Base-by-base conservation (phyloP, 306 rosid species). In the Gynostemma pentaphyllum region DNA sequence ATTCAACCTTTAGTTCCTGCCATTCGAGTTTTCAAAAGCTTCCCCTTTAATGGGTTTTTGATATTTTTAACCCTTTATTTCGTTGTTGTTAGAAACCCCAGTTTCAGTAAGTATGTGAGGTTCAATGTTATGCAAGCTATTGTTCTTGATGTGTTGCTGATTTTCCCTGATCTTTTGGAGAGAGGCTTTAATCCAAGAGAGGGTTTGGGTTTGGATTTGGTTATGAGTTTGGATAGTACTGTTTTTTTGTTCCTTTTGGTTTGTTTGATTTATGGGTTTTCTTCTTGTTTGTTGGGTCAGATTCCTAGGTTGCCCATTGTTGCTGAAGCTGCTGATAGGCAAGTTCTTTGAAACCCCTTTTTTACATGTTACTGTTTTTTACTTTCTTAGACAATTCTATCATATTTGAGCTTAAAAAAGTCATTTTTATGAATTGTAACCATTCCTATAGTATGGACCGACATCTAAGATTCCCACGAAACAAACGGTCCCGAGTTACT, bases 121-220 rank as follows among this genome's bases (percentile, higher is more conserved):
- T 92, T 92, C 87, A 92, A 92, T 59, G 88, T 95, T 1, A 88
- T 92, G 99, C 96, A 92, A 68, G 99, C 96, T 1, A 82, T 92
- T 47, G 99, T 88, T 22, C 95, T 92, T 64, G 95, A 92, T 72
- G 94, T 92, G 72, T 88, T 92, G 23, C 41, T 92, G 75, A 92
- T 92, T 45, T 86, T 92, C 19, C 96, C 99, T 30, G 95, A 92
- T 63, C 74, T 92, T 4, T 53, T 88, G 81, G 96, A 92, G 79
- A 84, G 95, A 48, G 82, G 87, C 79, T 92, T 84, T 27, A 82
- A 82, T 71, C 96, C 96, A 1, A 82, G 70, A 45, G 90, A 63
- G 65, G 99, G 99, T 64, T 29, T 86, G 50, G 94, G 89, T 1
- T 72, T 88, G 87, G 99, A 92, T 84, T 76, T 86, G 78, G 16